These are phyloP conservation scores for Candida suzukii DNA, from an alignment of 805 yeast species.

Conservation along the genomic window DNA sequence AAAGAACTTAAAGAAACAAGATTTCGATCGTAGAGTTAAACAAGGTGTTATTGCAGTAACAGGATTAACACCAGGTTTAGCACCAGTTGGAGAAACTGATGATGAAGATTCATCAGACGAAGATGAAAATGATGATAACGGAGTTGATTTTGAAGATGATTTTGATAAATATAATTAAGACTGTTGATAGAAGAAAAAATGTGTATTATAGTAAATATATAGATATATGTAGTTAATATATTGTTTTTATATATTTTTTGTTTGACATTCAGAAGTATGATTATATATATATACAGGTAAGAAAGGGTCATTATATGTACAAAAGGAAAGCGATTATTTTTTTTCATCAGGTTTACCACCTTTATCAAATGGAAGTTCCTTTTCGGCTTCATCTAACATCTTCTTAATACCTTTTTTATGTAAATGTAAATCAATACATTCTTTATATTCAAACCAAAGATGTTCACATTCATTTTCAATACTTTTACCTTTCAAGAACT, in stretches of 20 bases:
- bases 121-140: constrained; percentile 11
- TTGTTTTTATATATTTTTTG: background rate
- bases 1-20: constrained; percentile 21
- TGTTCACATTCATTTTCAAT: constrained; percentile 83
- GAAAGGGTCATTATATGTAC: background rate
- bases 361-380: constrained; percentile 80
- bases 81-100: constrained; percentile 67
- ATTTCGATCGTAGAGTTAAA: constrained; percentile 33
- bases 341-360: constrained; percentile 36
- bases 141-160: constrained; percentile 18
- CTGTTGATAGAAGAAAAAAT: background rate
- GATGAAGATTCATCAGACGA: constrained; percentile 28
- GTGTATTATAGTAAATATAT: background rate
- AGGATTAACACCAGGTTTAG: constrained; percentile 80
- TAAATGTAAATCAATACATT: constrained; percentile 72
- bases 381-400: constrained; percentile 80
- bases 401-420: constrained; percentile 72
- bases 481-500: constrained; percentile 57
- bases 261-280: too few relatives aligned
- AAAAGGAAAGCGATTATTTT: background rate
- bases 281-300: constrained; percentile 1
- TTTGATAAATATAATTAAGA: constrained; percentile 21
- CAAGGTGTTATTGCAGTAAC: constrained; percentile 40
- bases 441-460: constrained; percentile 80
- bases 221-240: background rate